phyloP scores from a whole-genome alignment of 2,329 filamentous ascomycete species.

The Fusarium sp. region DNA sequence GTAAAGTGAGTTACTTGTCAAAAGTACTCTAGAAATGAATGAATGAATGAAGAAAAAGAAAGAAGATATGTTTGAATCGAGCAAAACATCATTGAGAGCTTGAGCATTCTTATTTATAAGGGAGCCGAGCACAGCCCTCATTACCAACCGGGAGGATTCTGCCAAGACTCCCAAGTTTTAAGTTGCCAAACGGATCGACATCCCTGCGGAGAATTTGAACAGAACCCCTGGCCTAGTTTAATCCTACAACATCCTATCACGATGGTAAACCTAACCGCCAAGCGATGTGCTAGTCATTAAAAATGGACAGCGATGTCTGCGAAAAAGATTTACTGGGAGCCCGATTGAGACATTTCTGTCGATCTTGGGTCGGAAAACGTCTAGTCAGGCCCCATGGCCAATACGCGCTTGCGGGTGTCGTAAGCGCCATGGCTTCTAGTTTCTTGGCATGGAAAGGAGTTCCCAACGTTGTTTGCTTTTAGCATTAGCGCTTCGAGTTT shows the following conservation, averaged over 20 bases:
- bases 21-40: conserved; percentile 7
- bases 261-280: background rate
- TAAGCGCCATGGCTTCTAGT: conserved; percentile 3
- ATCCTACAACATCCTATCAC: background rate
- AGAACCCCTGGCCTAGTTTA: background rate
- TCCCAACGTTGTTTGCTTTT: background rate
- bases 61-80: background rate
- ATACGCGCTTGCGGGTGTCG: background rate
- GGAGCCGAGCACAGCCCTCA: no score
- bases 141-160: background rate
- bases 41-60: background rate
- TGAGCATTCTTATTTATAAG: background rate
- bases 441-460: conserved; percentile 11
- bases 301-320: background rate
- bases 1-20: conserved; percentile 15
- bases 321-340: background rate
- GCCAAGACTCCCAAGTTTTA: conserved; percentile 12
- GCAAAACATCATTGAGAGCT: background rate
- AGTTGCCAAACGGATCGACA: conserved; percentile 6
- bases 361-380: background rate
- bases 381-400: background rate
- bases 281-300: background rate
- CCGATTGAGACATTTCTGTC: background rate
- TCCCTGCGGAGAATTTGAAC: conserved; percentile 1
- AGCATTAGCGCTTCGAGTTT: no score